phyloP scores from a whole-genome alignment of 164 flowering plant species.

The Annona cherimola region DNA sequence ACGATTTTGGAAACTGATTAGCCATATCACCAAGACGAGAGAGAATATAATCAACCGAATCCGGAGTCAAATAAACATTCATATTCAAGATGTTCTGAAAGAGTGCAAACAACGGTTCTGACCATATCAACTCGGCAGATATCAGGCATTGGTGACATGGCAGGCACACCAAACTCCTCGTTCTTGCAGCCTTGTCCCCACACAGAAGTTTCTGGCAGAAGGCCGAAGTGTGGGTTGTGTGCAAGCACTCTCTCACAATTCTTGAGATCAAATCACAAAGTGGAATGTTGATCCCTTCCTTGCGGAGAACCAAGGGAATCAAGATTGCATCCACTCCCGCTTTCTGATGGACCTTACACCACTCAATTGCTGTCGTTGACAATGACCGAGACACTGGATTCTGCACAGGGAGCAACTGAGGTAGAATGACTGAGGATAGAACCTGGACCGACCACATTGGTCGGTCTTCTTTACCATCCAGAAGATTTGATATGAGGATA shows the following conservation, averaged over 20 bases:
- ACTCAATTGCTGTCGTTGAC: slow-evolving; percentile 39
- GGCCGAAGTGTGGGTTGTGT: slow-evolving; percentile 68
- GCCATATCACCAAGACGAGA: slow-evolving; percentile 25
- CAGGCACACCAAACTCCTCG: slow-evolving; percentile 37
- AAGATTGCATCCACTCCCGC: slow-evolving; percentile 63
- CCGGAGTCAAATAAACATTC: slow-evolving; percentile 46
- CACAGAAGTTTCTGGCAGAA: slow-evolving; percentile 62
- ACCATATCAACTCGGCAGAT: slow-evolving; percentile 57
- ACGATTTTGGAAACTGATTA: slow-evolving; percentile 46
- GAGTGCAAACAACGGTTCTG: slow-evolving; percentile 57
- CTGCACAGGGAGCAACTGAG: slow-evolving; percentile 50
- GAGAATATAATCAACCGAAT: slow-evolving; percentile 51
- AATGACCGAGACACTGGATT: slow-evolving; percentile 58
- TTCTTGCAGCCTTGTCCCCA: slow-evolving; percentile 19
- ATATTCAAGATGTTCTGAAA: slow-evolving; percentile 57
- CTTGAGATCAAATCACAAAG: slow-evolving; percentile 52
- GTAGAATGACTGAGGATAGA: slow-evolving; percentile 55
- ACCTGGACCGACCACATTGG: slow-evolving; percentile 54
- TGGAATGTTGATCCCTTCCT: slow-evolving; percentile 50
- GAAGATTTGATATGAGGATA: slow-evolving; percentile 43
- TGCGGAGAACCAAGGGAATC: slow-evolving; percentile 43
- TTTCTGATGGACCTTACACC: slow-evolving; percentile 54
- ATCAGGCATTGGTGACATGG: slow-evolving; percentile 46
- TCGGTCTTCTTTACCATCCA: slow-evolving; percentile 29
- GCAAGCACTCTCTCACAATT: slow-evolving; percentile 66